Conservation (phyloP, 768 basidiomycete genomes). For the Tricholoma terreum region DNA sequence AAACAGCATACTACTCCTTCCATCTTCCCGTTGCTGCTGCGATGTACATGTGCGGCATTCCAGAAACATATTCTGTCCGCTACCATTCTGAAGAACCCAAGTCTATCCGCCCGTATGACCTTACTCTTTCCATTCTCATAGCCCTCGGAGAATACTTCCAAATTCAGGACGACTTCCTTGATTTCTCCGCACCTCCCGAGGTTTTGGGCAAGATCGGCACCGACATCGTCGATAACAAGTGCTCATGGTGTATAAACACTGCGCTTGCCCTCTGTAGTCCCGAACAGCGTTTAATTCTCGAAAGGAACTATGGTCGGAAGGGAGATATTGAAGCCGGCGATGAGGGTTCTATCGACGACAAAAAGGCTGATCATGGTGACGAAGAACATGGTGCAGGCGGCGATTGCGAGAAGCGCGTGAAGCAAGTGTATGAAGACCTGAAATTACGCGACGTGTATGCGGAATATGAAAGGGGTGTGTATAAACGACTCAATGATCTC, state of each 20-base stretch:
- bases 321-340: constrained; percentile 24
- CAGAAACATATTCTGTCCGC: constrained; percentile 41
- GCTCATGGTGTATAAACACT: constrained; percentile 92
- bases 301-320: constrained; percentile 50
- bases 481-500: constrained; percentile 59
- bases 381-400: constrained; percentile 44
- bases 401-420: constrained; percentile 41
- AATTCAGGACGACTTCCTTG: constrained; percentile 96
- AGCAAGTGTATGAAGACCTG: constrained; percentile 65
- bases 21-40: constrained; percentile 97
- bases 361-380: constrained; percentile 13
- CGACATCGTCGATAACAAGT: constrained; percentile 98
- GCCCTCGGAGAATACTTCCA: constrained; percentile 99
- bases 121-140: constrained; percentile 78
- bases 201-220: constrained; percentile 96
- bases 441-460: constrained; percentile 66
- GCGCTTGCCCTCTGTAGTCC: constrained; percentile 61
- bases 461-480: constrained; percentile 75
- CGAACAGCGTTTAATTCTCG: constrained; percentile 57
- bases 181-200: constrained; percentile 87
- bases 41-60: constrained; percentile 72
- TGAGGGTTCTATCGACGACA: constrained; percentile 15
- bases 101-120: constrained; percentile 58
- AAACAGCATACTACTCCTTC: constrained; percentile 97
- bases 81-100: constrained; percentile 10